Evolutionary conservation across 805 yeast species (phyloP).

Genomic region (Blastobotrys americana): DNA sequence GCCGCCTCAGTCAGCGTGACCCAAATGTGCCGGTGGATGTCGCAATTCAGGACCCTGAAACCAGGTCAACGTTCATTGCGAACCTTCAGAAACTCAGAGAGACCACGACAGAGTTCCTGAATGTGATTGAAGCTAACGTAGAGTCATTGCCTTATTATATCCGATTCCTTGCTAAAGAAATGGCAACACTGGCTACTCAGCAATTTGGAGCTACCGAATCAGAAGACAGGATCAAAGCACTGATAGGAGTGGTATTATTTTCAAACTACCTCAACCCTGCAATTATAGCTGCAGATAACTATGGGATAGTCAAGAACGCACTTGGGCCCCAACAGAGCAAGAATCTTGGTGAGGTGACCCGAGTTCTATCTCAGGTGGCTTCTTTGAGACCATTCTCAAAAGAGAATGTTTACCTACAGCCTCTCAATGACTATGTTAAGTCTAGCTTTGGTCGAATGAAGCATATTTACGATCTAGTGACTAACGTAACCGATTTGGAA

Average conservation of each 20-base stretch:
- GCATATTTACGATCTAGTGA: constrained; percentile 39
- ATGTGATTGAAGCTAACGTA: constrained; percentile 40
- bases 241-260: constrained; percentile 52
- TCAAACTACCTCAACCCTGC: constrained; percentile 32
- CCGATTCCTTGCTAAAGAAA: constrained; percentile 46
- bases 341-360: constrained; percentile 51
- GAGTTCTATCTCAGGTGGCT: constrained; percentile 58
- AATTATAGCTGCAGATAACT: constrained; percentile 35
- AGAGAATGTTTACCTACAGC: constrained; percentile 63
- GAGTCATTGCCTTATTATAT: constrained; percentile 49
- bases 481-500: constrained; percentile 53
- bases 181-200: constrained; percentile 16
- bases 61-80: constrained; percentile 58
- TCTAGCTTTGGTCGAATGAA: constrained; percentile 43
- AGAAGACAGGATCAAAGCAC: constrained; percentile 53
- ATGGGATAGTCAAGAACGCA: constrained; percentile 41
- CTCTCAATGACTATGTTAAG: constrained; percentile 65
- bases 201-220: constrained; percentile 22
- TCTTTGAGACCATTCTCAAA: constrained; percentile 58
- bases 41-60: constrained; percentile 76
- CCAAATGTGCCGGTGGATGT: constrained; percentile 45
- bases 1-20: constrained; percentile 31
- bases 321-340: constrained; percentile 35
- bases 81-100: constrained; percentile 75
- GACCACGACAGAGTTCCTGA: constrained; percentile 52